Evolutionary conservation across 108 stramenopile species (phyloP).

Genomic region (Epithemia pelagica): DNA sequence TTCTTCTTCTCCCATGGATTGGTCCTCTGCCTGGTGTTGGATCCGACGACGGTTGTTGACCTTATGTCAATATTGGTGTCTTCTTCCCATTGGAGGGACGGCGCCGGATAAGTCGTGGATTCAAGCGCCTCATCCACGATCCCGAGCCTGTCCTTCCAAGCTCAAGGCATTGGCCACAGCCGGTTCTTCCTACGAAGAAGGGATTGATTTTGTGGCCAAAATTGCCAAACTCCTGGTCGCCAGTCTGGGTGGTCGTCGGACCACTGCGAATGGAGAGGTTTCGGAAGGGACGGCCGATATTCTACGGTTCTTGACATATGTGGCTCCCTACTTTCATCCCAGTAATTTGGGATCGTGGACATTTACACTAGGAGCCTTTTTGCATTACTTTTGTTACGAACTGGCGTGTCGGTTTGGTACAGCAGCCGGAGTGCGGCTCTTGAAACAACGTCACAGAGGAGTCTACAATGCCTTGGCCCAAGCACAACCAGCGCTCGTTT

Average conservation of each 20-base stretch:
- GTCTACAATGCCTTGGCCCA: constrained; percentile 31
- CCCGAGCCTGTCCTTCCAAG: constrained; percentile 52
- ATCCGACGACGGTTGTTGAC: constrained; percentile 68
- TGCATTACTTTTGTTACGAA: constrained; percentile 82
- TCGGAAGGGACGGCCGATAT: constrained; percentile 76
- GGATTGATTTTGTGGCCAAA: constrained; percentile 79
- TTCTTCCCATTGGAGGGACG: constrained; percentile 72
- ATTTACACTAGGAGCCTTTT: constrained; percentile 74
- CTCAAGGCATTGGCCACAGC: constrained; percentile 69
- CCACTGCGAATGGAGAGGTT: constrained; percentile 6
- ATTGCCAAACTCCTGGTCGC: constrained; percentile 72
- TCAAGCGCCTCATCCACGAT: constrained; percentile 42
- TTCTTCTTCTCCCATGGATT: constrained; percentile 54
- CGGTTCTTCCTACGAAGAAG: constrained; percentile 69
- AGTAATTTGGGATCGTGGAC: constrained; percentile 87
- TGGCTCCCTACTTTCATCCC: constrained; percentile 87
- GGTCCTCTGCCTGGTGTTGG: constrained; percentile 28
- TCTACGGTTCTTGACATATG: constrained; percentile 65
- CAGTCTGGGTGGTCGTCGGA: constrained; percentile 41
- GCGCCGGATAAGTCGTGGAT: constrained; percentile 71
- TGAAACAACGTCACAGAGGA: constrained; percentile 34
- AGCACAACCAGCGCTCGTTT: constrained; percentile 38
- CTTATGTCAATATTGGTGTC: constrained; percentile 74
- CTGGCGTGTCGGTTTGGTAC: constrained; percentile 61
- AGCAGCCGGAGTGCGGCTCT: constrained; percentile 49